Percentiles rank a stretch among this genome's conserved stretches.
Conservation (phyloP, 148 eudicot genomes). For the Vaccinium vitisidaea region DNA sequence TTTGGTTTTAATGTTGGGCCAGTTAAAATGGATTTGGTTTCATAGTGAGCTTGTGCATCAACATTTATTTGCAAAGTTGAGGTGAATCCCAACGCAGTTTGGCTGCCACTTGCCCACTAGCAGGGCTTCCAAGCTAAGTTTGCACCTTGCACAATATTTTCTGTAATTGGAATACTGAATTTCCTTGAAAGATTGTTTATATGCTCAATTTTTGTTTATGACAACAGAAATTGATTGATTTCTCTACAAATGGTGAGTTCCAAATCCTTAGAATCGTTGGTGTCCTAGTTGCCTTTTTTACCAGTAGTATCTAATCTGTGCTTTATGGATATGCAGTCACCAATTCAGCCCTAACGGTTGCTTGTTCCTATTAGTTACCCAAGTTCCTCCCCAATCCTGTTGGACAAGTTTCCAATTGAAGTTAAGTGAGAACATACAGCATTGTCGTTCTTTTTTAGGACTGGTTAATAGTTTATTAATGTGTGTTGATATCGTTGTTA, state of each 20-base stretch:
- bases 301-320: conserved; percentile 13
- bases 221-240: no score
- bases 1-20: not conserved
- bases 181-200: no score
- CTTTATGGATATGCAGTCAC: conserved; percentile 57
- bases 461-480: not conserved
- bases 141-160: no score
- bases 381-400: conserved; percentile 72
- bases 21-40: not conserved
- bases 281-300: conserved; percentile 5
- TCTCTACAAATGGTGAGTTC: conserved; percentile 75
- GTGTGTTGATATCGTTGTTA: not conserved
- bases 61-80: not conserved
- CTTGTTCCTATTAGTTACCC: conserved; percentile 91
- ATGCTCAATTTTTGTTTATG: no score
- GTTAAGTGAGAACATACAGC: conserved; percentile 52
- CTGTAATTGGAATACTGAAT: no score
- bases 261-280: not conserved
- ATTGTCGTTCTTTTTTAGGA: not conserved
- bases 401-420: conserved; percentile 88
- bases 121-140: not conserved
- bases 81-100: not conserved
- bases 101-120: not conserved
- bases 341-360: conserved; percentile 81
- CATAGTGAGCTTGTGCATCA: not conserved